Evolutionary conservation across 768 basidiomycete genomes (phyloP).

Genomic region (Russula ochroleuca): DNA sequence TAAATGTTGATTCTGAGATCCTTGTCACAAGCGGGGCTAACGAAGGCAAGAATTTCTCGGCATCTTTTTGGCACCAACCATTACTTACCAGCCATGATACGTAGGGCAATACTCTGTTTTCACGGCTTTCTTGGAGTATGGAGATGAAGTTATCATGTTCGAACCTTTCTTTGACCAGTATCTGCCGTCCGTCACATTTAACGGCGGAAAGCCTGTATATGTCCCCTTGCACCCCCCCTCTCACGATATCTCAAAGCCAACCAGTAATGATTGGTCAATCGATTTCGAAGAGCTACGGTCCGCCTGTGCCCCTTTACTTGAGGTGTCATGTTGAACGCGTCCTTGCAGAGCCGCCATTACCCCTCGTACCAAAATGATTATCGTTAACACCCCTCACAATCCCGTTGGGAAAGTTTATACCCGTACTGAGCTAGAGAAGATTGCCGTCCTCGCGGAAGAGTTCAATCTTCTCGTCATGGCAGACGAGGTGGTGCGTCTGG

Average conservation of each 20-base stretch:
- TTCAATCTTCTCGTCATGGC: constrained; percentile 89
- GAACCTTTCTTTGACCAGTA: constrained; percentile 99
- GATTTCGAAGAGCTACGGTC: constrained; percentile 86
- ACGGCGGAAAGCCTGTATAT: constrained; percentile 88
- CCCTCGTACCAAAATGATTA: constrained; percentile 87
- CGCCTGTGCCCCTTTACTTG: constrained; percentile 18
- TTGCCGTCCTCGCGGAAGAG: constrained; percentile 85
- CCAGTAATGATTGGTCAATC: constrained; percentile 80
- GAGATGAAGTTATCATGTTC: constrained; percentile 98
- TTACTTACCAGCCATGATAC: constrained; percentile 11
- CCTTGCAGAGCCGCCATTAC: constrained; percentile 68
- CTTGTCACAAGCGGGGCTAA: constrained; percentile 96
- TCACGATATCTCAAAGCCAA: constrained; percentile 43
- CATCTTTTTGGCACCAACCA: not conserved
- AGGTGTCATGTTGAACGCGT: constrained; percentile 11
- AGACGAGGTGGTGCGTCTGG: constrained; percentile 84
- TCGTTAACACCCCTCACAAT: constrained; percentile 96
- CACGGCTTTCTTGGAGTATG: constrained; percentile 83
- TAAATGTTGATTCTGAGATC: constrained; percentile 85
- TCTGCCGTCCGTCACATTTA: constrained; percentile 88
- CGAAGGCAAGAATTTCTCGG: constrained; percentile 56
- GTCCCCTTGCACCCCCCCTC: constrained; percentile 92
- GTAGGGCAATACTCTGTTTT: constrained; percentile 92
- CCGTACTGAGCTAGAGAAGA: constrained; percentile 71
- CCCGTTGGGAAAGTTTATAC: constrained; percentile 98